Conservation (phyloP, 306 rosid genomes). For the Castanospermum australe region DNA sequence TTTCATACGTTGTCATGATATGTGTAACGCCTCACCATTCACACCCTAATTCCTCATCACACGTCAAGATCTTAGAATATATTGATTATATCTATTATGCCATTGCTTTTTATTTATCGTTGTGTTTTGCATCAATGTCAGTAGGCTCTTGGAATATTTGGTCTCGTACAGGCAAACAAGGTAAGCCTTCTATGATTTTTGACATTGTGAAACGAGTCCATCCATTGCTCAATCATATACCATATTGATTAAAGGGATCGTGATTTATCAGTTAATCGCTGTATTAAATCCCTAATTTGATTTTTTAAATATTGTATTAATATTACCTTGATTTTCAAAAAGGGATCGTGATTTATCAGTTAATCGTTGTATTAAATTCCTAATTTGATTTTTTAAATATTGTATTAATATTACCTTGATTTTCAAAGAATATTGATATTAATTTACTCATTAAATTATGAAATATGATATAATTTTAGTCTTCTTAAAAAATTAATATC, state of each 20-base stretch:
- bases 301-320: no score
- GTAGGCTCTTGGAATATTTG: conserved; percentile 5
- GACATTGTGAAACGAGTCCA: neutral
- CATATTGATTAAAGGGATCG: neutral
- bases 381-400: no score
- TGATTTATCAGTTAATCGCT: neutral
- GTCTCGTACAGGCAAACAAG: neutral
- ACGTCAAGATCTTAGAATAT: neutral
- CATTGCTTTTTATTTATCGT: neutral
- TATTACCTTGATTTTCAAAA: no score
- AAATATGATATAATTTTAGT: no score
- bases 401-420: no score
- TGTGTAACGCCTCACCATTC: neutral
- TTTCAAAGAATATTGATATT: no score
- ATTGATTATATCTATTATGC: neutral
- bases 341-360: no score
- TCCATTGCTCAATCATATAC: neutral
- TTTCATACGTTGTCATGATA: neutral
- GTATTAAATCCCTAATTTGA: no score
- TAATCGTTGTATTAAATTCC: no score
- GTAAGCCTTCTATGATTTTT: neutral
- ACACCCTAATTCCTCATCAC: conserved; percentile 7
- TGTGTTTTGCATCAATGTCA: neutral
- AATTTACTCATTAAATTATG: no score
- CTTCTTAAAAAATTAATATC: no score